phyloP scores from a whole-genome alignment of 306 rosid species.

The Nissolia schottii region DNA sequence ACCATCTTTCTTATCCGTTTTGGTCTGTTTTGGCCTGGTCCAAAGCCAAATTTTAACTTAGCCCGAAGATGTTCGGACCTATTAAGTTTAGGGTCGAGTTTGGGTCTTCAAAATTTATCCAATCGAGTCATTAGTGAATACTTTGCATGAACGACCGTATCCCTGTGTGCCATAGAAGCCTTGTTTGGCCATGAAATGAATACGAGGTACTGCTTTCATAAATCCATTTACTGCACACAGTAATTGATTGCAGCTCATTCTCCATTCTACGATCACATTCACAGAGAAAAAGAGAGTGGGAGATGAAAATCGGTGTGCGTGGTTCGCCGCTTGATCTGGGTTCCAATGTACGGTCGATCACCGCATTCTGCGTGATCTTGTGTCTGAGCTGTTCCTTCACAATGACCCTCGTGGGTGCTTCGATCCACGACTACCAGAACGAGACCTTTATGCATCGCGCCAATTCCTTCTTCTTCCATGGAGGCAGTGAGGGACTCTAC shows the following conservation, averaged over 20 bases:
- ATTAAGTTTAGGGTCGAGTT: too few relatives aligned
- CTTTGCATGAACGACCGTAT: too few relatives aligned
- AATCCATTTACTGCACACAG: too few relatives aligned
- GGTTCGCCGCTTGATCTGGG: conserved; percentile 25
- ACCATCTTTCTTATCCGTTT: too few relatives aligned
- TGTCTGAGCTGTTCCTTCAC: conserved; percentile 17
- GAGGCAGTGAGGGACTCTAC: conserved; percentile 77
- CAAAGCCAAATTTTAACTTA: too few relatives aligned
- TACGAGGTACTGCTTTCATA: too few relatives aligned
- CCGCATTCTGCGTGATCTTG: conserved; percentile 3
- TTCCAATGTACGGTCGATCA: conserved; percentile 23
- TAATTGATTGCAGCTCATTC: neutral
- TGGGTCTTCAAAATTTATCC: too few relatives aligned
- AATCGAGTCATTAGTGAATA: too few relatives aligned
- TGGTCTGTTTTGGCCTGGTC: too few relatives aligned
- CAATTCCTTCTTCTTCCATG: conserved; percentile 79
- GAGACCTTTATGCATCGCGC: conserved; percentile 58
- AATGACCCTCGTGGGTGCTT: conserved; percentile 46
- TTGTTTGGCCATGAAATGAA: too few relatives aligned
- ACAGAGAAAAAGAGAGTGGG: neutral
- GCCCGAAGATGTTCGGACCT: too few relatives aligned
- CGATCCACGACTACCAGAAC: conserved; percentile 66
- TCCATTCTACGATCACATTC: neutral
- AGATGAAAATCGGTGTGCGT: neutral
- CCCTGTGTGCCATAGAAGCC: too few relatives aligned